A percentile compares a stretch with the other conserved stretches of the same genome.
Conservation (phyloP, 73 alveolate genomes). For the Diophrys sp. region DNA sequence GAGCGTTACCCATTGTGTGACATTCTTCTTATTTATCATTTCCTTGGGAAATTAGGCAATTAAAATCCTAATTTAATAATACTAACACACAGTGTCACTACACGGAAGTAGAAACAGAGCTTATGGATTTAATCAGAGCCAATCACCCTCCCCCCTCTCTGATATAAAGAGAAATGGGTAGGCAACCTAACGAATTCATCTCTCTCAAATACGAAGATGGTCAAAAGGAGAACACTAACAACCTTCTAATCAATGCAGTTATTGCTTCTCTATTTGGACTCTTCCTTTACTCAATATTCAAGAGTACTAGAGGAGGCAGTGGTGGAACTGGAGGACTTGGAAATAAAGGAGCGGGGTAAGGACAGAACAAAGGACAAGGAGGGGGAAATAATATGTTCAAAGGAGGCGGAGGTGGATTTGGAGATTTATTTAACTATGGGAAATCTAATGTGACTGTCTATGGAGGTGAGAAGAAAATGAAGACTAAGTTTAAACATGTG, state of each 20-base stretch:
- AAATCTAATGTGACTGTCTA: conserved; percentile 61
- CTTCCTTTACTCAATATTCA: conserved; percentile 33
- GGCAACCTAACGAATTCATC: conserved; percentile 37
- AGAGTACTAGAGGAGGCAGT: conserved; percentile 16
- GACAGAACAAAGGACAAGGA: conserved; percentile 31
- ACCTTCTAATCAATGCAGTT: conserved; percentile 13
- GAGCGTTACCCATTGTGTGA: no score
- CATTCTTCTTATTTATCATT: no score
- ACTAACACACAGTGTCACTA: no score
- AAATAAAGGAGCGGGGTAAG: conserved; percentile 27
- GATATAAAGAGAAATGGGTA: conserved; percentile 47
- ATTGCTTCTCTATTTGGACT: conserved; percentile 16
- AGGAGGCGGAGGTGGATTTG: conserved; percentile 57
- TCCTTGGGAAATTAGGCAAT: no score
- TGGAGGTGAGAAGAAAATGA: conserved; percentile 67
- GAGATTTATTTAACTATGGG: conserved; percentile 45
- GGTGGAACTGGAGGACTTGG: conserved; percentile 1
- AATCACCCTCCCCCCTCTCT: no score
- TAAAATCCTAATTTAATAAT: no score
- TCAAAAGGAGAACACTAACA: neutral
- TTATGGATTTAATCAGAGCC: no score
- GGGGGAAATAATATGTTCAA: conserved; percentile 16
- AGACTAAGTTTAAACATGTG: conserved; percentile 31
- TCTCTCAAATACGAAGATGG: conserved; percentile 32
- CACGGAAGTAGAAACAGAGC: no score